Conservation (phyloP, 163 green algal species). For the Prototheca stagnorum region DNA sequence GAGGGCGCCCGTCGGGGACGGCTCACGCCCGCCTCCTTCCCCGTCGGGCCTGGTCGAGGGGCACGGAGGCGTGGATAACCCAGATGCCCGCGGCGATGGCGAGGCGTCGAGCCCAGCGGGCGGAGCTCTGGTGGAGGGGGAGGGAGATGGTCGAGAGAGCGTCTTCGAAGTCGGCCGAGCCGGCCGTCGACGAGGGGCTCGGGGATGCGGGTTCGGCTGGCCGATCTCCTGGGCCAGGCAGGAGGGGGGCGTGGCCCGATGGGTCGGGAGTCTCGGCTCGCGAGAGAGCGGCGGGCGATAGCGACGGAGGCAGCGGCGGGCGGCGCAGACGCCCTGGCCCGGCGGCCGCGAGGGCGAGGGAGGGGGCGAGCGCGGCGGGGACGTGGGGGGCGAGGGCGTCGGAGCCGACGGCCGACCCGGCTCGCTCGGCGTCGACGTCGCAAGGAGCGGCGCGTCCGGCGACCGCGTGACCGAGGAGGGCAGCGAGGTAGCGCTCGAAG, state of each 20-base stretch:
- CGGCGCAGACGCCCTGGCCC: no score
- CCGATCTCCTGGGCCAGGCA: not conserved
- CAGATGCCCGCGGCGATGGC: conserved; percentile 2
- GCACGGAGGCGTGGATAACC: not conserved
- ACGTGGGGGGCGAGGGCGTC: not conserved
- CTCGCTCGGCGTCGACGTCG: not conserved
- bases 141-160: no score
- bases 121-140: no score
- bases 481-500: conserved; percentile 21
- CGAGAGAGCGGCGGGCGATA: not conserved
- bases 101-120: not conserved
- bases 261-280: not conserved
- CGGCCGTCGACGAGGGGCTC: no score
- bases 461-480: conserved; percentile 5
- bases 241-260: not conserved
- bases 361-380: not conserved
- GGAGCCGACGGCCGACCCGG: no score
- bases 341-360: not conserved
- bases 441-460: not conserved
- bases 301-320: no score
- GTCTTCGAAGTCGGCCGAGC: no score
- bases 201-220: not conserved
- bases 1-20: no score
- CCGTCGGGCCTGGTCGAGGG: no score
- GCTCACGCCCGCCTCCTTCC: no score